Conservation (phyloP, 768 basidiomycete genomes). For the Lactarius vividus region DNA sequence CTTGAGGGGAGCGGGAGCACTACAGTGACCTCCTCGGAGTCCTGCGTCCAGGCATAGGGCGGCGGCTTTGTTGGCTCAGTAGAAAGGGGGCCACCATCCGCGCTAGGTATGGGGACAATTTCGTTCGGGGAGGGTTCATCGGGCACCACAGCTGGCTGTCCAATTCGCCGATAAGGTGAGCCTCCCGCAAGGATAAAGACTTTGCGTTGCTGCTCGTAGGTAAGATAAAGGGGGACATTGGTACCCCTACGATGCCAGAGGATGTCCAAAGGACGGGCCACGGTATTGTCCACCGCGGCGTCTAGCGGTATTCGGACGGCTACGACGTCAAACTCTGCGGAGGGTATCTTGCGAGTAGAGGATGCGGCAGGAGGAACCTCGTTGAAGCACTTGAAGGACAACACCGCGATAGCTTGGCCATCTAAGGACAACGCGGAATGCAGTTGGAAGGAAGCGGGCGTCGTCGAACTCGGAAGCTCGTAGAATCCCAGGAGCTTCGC, state of each 20-base stretch:
- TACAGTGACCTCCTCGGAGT: slow-evolving; percentile 76
- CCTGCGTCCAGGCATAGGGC: slow-evolving; percentile 94
- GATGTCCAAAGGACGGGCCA: slow-evolving; percentile 45
- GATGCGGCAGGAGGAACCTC: background rate
- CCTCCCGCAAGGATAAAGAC: slow-evolving; percentile 59
- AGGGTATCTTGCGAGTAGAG: slow-evolving; percentile 29
- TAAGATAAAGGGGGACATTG: slow-evolving; percentile 62
- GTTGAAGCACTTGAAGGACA: slow-evolving; percentile 55
- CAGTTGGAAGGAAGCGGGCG: slow-evolving; percentile 43
- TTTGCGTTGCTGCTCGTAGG: slow-evolving; percentile 45
- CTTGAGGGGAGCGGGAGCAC: slow-evolving; percentile 78
- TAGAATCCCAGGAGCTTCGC: slow-evolving; percentile 53
- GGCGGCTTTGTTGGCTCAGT: slow-evolving; percentile 51
- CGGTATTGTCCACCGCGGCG: slow-evolving; percentile 35
- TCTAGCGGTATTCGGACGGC: slow-evolving; percentile 52
- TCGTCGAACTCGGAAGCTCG: slow-evolving; percentile 40
- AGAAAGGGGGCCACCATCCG: slow-evolving; percentile 41
- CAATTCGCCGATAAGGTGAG: slow-evolving; percentile 49
- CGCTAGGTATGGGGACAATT: slow-evolving; percentile 64
- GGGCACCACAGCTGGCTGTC: slow-evolving; percentile 33
- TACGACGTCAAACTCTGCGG: slow-evolving; percentile 62
- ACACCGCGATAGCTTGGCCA: slow-evolving; percentile 43
- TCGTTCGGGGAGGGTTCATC: slow-evolving; percentile 67
- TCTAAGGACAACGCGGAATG: slow-evolving; percentile 42
- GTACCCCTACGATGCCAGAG: slow-evolving; percentile 69